Conservation (phyloP, 306 rosid species). For the Vigna nakashimae region DNA sequence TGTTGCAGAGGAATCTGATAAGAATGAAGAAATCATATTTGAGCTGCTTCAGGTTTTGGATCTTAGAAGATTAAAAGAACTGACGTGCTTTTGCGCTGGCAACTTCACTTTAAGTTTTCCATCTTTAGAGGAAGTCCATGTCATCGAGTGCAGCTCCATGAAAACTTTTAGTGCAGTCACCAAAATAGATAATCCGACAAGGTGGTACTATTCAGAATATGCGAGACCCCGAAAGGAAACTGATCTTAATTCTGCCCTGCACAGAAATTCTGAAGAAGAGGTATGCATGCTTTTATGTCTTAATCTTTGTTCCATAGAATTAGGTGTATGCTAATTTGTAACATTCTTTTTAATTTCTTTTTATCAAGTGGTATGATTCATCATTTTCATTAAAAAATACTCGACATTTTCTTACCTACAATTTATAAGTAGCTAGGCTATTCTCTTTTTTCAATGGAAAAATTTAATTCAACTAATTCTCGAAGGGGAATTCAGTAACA, state of each 20-base stretch:
- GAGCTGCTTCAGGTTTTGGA: background rate
- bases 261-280: background rate
- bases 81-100: constrained; percentile 40
- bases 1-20: background rate
- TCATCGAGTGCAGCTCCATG: background rate
- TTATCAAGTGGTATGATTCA: too few relatives aligned
- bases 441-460: too few relatives aligned
- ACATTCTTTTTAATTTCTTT: too few relatives aligned
- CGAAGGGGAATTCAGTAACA: too few relatives aligned
- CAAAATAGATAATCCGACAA: background rate
- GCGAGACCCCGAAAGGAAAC: too few relatives aligned
- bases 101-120: constrained; percentile 5
- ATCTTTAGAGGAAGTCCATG: constrained; percentile 20
- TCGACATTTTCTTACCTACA: too few relatives aligned
- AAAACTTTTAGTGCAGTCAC: constrained; percentile 8
- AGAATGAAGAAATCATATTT: background rate
- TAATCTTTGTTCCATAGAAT: too few relatives aligned
- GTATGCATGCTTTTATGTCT: background rate
- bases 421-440: too few relatives aligned
- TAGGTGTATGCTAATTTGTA: too few relatives aligned
- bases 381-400: too few relatives aligned
- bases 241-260: background rate
- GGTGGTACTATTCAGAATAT: background rate
- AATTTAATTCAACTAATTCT: too few relatives aligned
- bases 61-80: background rate